Base-by-base conservation (phyloP, 305 asterid species). In the Coffea humblotiana region DNA sequence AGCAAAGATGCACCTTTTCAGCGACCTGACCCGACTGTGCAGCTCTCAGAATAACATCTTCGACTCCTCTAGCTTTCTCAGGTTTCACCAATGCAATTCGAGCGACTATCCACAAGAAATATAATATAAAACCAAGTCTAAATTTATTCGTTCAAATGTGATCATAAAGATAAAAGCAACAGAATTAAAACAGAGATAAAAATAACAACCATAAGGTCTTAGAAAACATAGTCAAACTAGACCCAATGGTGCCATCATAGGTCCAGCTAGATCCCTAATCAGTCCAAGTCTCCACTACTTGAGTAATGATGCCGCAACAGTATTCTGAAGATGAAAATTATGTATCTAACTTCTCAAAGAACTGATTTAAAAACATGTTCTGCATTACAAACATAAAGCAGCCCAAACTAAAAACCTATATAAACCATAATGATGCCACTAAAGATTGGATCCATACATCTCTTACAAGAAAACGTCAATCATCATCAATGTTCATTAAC, bases 81-180 rank as follows among this genome's bases (percentile, higher is more conserved):
- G 99, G 98, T 88, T 95, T 95, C 79, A 95, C 98, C 81, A 95
- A 86, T 25, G 98, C 97, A 83, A 95, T 95, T 78, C 98, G 93
- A 84, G 98, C 97, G 87, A 95, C 98, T 95, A 85, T 81, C 77
- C 29, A 80, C 16, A 84, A 37, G 75, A 67, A 82, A 61, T 52
- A 68, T 25, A 19, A n/a, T 56, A 71, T 72, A 67, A 32, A 23
- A 29, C 16, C 71, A 77, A 29, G 32, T 3, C 23, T 68, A 1
- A 67, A 49, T 52, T 45, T 19, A 15, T 45, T 48, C 71, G 23
- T 4, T 29, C 52, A 72, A 10, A 54, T n/a, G 63, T 1, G 51
- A 11, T 25, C 14, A 51, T 45, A 3, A 52, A 25, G 68, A 65
- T 32, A 60, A 45, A 43, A 47, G 18, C 54, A 47, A 40, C 71